Percentiles rank a stretch among this genome's conserved stretches.
phyloP scores from a whole-genome alignment of 345 rosid genomes.

The Brassica nigra region DNA sequence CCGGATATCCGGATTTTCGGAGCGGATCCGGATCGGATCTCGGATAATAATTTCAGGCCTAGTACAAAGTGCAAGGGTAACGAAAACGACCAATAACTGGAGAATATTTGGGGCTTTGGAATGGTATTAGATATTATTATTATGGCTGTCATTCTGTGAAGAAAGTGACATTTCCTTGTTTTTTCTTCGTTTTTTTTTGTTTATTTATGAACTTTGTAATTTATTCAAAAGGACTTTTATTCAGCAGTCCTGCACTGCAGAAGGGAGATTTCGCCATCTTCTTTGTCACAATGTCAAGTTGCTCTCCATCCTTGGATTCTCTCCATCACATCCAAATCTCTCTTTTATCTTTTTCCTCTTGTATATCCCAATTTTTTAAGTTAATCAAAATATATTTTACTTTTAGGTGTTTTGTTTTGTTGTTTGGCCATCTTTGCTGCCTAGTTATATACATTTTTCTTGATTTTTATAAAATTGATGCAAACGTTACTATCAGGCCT shows the following conservation, averaged over 20 bases:
- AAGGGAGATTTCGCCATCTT: slow-evolving; percentile 43
- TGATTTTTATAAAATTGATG: background rate
- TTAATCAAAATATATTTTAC: background rate
- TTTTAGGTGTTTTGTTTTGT: background rate
- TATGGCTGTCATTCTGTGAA: slow-evolving; percentile 32
- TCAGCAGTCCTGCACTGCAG: slow-evolving; percentile 30
- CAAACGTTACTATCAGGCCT: slow-evolving; percentile 8
- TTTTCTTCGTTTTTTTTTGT: background rate
- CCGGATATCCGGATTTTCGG: too few relatives aligned
- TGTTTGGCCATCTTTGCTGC: background rate
- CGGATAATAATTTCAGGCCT: too few relatives aligned
- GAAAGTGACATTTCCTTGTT: slow-evolving; percentile 43
- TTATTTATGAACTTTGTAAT: background rate
- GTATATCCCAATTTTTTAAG: background rate
- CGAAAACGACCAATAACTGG: slow-evolving; percentile 39
- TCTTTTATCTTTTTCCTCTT: slow-evolving; percentile 21
- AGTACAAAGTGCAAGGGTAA: background rate
- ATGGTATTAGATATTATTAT: slow-evolving; percentile 14
- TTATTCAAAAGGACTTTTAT: slow-evolving; percentile 9
- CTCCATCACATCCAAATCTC: slow-evolving; percentile 27
- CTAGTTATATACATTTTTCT: background rate
- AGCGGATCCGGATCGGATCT: too few relatives aligned
- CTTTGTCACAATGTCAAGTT: slow-evolving; percentile 40
- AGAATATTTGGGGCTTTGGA: slow-evolving; percentile 41
- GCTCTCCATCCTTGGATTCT: slow-evolving; percentile 40